These are phyloP conservation scores for Alternaria metachromatica DNA, from an alignment of 2,329 filamentous ascomycete genomes.

Conservation along the genomic window DNA sequence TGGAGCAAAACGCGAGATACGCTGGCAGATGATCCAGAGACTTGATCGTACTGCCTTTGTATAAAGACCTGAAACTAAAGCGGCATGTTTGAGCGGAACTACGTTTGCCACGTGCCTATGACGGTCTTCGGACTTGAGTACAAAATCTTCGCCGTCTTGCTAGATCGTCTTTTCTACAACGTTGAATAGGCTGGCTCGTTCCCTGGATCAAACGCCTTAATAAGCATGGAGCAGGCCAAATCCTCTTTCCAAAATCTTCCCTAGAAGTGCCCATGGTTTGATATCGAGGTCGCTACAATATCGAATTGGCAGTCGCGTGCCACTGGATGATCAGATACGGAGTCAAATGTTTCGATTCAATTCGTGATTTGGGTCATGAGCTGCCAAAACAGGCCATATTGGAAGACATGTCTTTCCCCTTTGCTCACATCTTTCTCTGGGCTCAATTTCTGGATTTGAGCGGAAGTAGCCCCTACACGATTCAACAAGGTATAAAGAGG, in stretches of 20 bases:
- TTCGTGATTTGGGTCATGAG: background rate
- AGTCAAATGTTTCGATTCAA: background rate
- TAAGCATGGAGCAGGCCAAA: background rate
- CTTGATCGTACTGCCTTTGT: background rate
- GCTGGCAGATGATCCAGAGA: background rate
- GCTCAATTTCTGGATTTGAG: background rate
- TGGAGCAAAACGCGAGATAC: background rate
- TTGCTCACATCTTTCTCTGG: background rate
- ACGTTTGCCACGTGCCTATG: background rate
- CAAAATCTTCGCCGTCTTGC: background rate
- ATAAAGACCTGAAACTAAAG: background rate
- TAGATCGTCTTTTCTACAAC: background rate
- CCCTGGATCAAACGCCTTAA: background rate
- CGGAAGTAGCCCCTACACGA: background rate
- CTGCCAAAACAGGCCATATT: background rate
- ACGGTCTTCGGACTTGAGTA: background rate
- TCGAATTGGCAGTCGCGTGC: background rate
- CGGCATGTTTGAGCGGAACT: background rate
- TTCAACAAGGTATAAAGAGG: background rate
- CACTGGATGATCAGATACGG: background rate
- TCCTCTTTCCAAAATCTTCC: background rate
- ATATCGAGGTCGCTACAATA: background rate
- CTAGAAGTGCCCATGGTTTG: background rate
- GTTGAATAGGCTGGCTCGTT: background rate
- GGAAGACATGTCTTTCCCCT: background rate